Evolutionary conservation across 2,329 filamentous ascomycete species (phyloP).

Genomic region (Ceratocystis cacaofunesta): DNA sequence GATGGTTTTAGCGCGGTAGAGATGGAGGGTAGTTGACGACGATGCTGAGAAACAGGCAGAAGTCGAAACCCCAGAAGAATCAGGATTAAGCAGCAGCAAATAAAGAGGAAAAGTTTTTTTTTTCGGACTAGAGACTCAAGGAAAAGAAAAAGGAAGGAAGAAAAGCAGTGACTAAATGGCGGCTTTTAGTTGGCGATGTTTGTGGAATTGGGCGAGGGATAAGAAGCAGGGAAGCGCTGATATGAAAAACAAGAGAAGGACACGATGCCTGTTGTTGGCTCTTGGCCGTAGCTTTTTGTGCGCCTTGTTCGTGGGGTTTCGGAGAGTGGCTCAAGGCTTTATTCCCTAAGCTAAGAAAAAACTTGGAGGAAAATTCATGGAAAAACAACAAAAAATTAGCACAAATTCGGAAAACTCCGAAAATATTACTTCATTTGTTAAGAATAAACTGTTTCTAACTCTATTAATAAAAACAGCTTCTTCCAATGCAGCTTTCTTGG

Average conservation of each 20-base stretch:
- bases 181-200: slow-evolving; percentile 1
- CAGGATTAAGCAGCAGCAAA: not conserved
- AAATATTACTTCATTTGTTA: not conserved
- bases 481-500: not conserved
- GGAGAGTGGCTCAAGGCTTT: not conserved
- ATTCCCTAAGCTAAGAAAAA: not conserved
- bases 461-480: not conserved
- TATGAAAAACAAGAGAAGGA: slow-evolving; percentile 15
- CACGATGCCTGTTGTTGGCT: slow-evolving; percentile 14
- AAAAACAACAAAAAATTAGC: not conserved
- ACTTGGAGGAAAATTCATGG: not conserved
- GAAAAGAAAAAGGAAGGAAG: slow-evolving; percentile 3
- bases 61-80: no score
- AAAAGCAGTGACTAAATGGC: not conserved
- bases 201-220: not conserved
- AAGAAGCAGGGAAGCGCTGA: not conserved
- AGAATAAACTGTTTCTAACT: not conserved
- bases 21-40: not conserved
- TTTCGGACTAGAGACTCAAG: not conserved
- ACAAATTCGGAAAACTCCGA: not conserved
- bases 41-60: no score
- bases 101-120: not conserved
- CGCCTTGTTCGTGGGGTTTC: slow-evolving; percentile 13
- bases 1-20: not conserved
- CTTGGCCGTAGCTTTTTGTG: not conserved